Evolutionary conservation across 176 grass and related monocot species (phyloP).

Genomic region (Juncus effusus): DNA sequence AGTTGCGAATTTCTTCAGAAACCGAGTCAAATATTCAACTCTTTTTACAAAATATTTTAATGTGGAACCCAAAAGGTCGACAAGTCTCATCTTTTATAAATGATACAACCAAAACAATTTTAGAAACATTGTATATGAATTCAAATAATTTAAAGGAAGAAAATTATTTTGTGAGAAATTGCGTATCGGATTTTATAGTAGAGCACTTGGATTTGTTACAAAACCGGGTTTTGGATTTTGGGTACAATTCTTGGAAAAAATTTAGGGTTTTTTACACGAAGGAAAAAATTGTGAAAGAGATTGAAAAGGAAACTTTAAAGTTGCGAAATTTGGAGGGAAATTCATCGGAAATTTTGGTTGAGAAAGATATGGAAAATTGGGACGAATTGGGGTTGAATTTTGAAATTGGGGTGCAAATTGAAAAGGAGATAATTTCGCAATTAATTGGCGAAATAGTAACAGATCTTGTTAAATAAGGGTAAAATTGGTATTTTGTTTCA

Average conservation of each 20-base stretch:
- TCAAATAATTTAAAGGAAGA: constrained; percentile 14
- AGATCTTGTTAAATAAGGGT: constrained; percentile 25
- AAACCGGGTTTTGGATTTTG: constrained; percentile 34
- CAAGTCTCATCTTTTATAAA: constrained; percentile 40
- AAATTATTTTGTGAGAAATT: background rate
- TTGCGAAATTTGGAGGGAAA: constrained; percentile 28
- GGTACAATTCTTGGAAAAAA: constrained; percentile 46
- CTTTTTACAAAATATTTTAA: constrained; percentile 40
- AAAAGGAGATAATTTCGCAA: constrained; percentile 48
- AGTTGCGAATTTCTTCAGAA: constrained; percentile 11
- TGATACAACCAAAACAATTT: constrained; percentile 25
- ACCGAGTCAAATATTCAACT: constrained; percentile 48
- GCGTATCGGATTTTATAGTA: constrained; percentile 37
- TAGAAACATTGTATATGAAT: constrained; percentile 20
- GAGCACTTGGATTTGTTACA: constrained; percentile 51
- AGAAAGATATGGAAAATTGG: constrained; percentile 33
- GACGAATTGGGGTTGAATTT: constrained; percentile 23
- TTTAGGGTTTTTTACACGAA: constrained; percentile 24
- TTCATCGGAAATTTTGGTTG: constrained; percentile 39
- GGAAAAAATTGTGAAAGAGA: constrained; percentile 41
- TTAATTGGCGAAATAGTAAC: constrained; percentile 45
- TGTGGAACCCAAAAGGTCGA: background rate
- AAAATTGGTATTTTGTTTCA: background rate
- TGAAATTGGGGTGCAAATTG: constrained; percentile 50
- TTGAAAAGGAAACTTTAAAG: constrained; percentile 38